Evolutionary conservation across 2,329 filamentous ascomycete genomes (phyloP), one percentile per base, ranked within the genome.

Genomic region (Malbranchea zuffiana): DNA sequence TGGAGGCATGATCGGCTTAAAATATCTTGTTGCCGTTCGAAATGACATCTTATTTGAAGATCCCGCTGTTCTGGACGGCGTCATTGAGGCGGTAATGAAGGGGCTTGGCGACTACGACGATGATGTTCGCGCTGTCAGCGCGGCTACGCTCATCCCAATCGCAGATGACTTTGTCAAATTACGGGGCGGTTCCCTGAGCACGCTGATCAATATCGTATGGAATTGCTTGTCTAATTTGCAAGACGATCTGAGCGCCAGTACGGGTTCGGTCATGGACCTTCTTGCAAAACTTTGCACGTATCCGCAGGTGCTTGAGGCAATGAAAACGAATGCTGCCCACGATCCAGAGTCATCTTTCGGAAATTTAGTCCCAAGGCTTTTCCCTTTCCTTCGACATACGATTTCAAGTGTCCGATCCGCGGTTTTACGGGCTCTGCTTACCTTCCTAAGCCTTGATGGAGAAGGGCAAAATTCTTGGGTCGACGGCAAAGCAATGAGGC

Each of bases 211-310:
- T 53, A 93, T 96, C 41, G 87, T 98, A 18, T 98, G 90, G 90
- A 83, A 93, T 53, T 96, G 90, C 63, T 68, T 98, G 16, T 93
- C 88, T 3, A 92, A 93, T 55, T 68, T 98, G n/a, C 87, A 88
- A 46, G 90, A 98, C 55, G 90, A 98, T 54, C 70, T 98, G 12
- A 96, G 87, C 57, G 90, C 90, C 3, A 96, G 90, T 57, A 98
- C 92, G 6, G 90, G 90, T 32, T 92, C 86, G 39, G 93, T 98
- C 37, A 98, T 98, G 92, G 92, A 98, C 57, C 73, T 98, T 26
- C 71, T 98, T 12, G 90, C 92, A 10, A 96, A 90, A 42, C 75
- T 98, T 2, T 98, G 90, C 64, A 82, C 86, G 45, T 98, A 95
- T 65, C 83, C 83, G 0, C 76, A 94, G 62, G 88, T 96, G 5